phyloP scores from a whole-genome alignment of 1,284 basidiomycete genomes.

The Vanrija sp. region DNA sequence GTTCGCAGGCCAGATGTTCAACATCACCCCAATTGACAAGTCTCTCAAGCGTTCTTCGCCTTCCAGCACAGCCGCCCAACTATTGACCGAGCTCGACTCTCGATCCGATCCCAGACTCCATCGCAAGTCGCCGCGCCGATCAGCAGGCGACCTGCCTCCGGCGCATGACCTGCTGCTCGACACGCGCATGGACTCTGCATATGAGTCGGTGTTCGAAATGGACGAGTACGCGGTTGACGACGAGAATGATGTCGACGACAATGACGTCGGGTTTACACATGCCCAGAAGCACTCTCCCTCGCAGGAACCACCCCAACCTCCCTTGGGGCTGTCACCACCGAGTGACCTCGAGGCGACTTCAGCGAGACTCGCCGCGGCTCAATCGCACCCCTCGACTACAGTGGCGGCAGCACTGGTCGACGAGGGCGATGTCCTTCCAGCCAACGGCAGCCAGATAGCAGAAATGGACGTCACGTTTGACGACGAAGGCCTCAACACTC shows the following conservation, averaged over 20 bases:
- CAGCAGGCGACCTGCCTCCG: too few species aligned
- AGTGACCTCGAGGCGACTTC: not conserved
- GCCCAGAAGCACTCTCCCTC: not conserved
- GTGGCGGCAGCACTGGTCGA: constrained; percentile 23
- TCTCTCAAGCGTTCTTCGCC: too few species aligned
- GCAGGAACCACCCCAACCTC: not conserved
- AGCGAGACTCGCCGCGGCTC: not conserved
- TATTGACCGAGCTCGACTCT: too few species aligned
- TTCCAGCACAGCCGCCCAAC: too few species aligned
- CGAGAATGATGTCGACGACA: constrained; percentile 8
- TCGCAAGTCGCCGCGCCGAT: too few species aligned
- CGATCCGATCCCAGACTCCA: too few species aligned
- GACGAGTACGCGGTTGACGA: constrained; percentile 14
- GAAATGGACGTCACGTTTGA: constrained; percentile 49
- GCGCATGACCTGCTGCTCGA: too few species aligned
- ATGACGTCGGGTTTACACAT: not conserved
- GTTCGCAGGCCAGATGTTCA: too few species aligned
- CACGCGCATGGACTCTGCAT: too few species aligned
- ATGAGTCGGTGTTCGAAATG: not conserved
- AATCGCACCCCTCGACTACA: not conserved
- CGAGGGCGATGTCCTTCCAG: constrained; percentile 41
- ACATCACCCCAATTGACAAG: too few species aligned
- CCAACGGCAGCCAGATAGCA: constrained; percentile 6
- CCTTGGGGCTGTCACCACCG: not conserved
- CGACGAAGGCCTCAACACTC: constrained; percentile 67